Evolutionary conservation across 1,284 basidiomycete species (phyloP).

Genomic region (Boletus smithii): DNA sequence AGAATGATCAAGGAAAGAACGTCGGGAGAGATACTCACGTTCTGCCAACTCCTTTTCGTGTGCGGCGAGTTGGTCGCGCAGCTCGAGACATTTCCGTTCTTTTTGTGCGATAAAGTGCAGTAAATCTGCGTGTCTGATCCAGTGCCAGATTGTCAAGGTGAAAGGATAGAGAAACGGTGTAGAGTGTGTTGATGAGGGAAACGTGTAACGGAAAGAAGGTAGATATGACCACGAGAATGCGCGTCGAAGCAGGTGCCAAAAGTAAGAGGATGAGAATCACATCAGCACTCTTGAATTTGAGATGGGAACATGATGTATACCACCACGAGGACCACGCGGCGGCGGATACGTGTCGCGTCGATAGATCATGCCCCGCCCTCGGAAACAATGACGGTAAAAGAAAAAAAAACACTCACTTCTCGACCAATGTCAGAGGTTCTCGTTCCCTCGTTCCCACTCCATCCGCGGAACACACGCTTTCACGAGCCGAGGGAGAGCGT

Average conservation of each 20-base stretch:
- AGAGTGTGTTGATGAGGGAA: background rate
- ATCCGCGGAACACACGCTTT: conserved; percentile 17
- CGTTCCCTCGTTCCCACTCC: conserved; percentile 15
- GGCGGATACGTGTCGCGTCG: background rate
- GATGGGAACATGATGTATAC: background rate
- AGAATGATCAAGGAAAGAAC: background rate
- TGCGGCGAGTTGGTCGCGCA: conserved; percentile 62
- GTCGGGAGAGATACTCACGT: conserved; percentile 35
- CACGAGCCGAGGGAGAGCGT: conserved; percentile 14
- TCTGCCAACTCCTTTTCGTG: conserved; percentile 70
- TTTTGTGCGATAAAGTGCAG: conserved; percentile 79
- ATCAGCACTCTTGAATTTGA: background rate
- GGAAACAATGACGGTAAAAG: background rate
- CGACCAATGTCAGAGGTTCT: conserved; percentile 29
- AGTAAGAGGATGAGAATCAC: background rate
- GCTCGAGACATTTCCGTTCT: conserved; percentile 74
- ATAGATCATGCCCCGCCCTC: background rate
- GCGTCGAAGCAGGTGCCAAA: too few relatives aligned
- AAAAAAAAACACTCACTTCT: conserved; percentile 23
- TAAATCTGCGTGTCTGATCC: conserved; percentile 65
- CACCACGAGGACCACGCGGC: background rate
- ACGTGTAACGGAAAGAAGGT: too few relatives aligned
- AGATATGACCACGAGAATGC: too few relatives aligned
- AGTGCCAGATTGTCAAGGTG: background rate
- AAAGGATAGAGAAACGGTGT: background rate